These are phyloP conservation scores for Escallonia herrerae DNA, from an alignment of 129 eudicot species.

Conservation along the genomic window DNA sequence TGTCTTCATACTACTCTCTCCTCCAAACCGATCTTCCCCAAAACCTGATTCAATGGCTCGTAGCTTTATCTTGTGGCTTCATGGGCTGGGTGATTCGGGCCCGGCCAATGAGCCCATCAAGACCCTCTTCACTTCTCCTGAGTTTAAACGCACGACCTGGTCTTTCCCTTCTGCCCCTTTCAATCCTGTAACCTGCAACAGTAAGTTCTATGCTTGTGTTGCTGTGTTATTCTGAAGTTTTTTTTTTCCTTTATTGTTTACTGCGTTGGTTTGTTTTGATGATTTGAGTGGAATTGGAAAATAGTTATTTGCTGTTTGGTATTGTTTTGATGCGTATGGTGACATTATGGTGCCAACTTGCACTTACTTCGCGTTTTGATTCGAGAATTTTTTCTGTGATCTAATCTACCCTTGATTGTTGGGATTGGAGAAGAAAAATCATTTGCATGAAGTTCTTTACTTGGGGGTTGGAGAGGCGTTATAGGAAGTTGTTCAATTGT, in stretches of 20 bases:
- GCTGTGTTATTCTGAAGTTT: too few species aligned
- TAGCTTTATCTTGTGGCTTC: slow-evolving; percentile 86
- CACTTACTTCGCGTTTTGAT: too few species aligned
- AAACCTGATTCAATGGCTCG: slow-evolving; percentile 40
- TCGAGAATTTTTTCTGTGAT: too few species aligned
- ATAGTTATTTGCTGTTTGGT: neutral
- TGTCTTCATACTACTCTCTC: slow-evolving; percentile 29
- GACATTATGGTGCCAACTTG: too few species aligned
- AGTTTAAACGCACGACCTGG: slow-evolving; percentile 66
- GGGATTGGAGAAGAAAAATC: too few species aligned
- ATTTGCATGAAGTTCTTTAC: too few species aligned
- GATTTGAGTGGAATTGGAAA: neutral
- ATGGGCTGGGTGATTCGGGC: slow-evolving; percentile 93
- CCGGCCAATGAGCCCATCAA: slow-evolving; percentile 93
- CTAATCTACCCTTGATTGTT: too few species aligned
- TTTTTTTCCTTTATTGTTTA: neutral
- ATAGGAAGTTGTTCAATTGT: too few species aligned
- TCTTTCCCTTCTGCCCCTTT: slow-evolving; percentile 93
- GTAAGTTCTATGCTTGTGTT: slow-evolving; percentile 31
- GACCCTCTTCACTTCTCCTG: slow-evolving; percentile 64
- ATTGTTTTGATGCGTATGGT: too few species aligned
- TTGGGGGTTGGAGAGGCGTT: too few species aligned
- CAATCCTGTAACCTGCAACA: slow-evolving; percentile 82
- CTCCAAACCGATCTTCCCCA: slow-evolving; percentile 13
- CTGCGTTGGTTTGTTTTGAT: neutral